Base-by-base conservation (phyloP, 2,329 filamentous ascomycete species). In the Amylocarpus encephaloides region DNA sequence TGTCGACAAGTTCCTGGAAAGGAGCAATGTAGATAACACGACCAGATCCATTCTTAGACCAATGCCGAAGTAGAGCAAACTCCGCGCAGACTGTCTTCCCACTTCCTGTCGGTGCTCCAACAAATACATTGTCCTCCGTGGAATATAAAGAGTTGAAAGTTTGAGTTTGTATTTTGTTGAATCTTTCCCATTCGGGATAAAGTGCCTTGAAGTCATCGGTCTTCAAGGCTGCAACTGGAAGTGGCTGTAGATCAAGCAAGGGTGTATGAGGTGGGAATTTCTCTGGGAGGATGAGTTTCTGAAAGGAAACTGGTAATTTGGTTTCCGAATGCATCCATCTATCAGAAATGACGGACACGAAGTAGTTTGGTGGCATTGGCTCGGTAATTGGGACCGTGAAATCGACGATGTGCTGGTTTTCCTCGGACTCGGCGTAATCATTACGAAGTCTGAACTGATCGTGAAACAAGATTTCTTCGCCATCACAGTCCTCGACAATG, bases 271-370 rank as follows among this genome's bases (percentile, higher is more conserved):
- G 84, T 29, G 91, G 91, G 68, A 98, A 98, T 64, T 93, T 93
- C 67, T 96, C 92, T 0, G 93, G 93, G 5, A 98, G 77, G 39
- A 95, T 86, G 26, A 98, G 76, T 67, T 96, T 96, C 67, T 95
- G 87, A 73, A 98, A 97, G 0, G 91, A 92, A 1, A 98, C 86
- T 0, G 92, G 86, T 48, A 98, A 74, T 65, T 91, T 90, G 1
- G 91, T 95, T 71, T 98, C 91, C 0, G 92, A 89, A 66, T 95
- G 89, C 89, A 98, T 96, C 93, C 93, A 98, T 59, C 93, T 79
- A 68, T 98, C 93, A 3, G 92, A 97, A 16, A 96, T 73, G 35
- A 98, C 80, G 0, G 90, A 93, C 62, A 98, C 89, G 71, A 98
- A 98, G 72, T 98, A 98, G 68, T 98, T 95, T 0, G 94, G 93